Evolutionary conservation across 257 asterid species (phyloP).

Genomic region (Eustoma russellianum): DNA sequence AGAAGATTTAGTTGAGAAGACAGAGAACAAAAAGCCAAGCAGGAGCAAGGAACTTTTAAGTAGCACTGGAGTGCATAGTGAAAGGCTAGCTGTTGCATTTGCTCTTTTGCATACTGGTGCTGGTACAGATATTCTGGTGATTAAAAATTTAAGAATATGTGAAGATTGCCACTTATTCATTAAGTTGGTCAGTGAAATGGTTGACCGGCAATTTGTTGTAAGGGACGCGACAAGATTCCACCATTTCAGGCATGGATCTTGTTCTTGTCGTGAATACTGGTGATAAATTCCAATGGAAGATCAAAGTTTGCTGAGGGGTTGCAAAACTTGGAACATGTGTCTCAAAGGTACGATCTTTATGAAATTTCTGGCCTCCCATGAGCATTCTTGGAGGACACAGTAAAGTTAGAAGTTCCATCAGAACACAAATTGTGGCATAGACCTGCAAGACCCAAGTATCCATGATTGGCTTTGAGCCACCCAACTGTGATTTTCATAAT

Average conservation of each 20-base stretch:
- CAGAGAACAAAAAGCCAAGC: constrained; percentile 7
- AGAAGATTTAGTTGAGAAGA: constrained; percentile 25
- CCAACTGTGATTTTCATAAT: no score
- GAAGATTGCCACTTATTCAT: constrained; percentile 68
- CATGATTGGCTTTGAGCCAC: background rate
- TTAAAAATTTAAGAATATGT: constrained; percentile 83
- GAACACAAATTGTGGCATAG: no score
- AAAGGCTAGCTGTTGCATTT: constrained; percentile 78
- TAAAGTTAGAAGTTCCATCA: no score
- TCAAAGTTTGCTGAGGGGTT: background rate
- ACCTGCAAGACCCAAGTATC: no score
- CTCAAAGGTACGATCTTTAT: no score
- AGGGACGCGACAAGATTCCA: constrained; percentile 93
- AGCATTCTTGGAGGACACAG: no score
- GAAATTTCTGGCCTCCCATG: no score
- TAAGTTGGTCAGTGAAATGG: constrained; percentile 45
- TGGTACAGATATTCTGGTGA: constrained; percentile 48
- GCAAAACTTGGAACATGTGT: no score
- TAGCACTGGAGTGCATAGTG: constrained; percentile 51
- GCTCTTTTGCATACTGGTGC: constrained; percentile 41
- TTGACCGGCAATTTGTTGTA: constrained; percentile 46
- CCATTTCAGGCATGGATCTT: constrained; percentile 61
- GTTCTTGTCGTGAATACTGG: constrained; percentile 96
- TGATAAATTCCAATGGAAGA: constrained; percentile 6
- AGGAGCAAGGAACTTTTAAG: constrained; percentile 13